phyloP scores from a whole-genome alignment of 352 stramenopile species.

The Globisporangium viniferum region DNA sequence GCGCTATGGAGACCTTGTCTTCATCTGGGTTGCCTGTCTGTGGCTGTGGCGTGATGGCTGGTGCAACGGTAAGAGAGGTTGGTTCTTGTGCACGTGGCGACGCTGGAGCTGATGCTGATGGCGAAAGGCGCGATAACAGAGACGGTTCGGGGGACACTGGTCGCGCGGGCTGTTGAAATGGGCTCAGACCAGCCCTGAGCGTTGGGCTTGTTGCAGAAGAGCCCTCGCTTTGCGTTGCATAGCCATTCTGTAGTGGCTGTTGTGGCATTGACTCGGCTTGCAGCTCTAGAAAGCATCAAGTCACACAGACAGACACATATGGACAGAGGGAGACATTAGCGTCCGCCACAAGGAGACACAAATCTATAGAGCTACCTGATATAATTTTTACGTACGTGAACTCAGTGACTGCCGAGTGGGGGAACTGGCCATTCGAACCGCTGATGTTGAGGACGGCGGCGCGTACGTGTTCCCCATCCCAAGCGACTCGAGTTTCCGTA shows the following conservation, averaged over 20 bases:
- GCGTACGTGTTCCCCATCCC: slow-evolving; percentile 19
- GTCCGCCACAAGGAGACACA: neutral
- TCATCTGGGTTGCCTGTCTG: neutral
- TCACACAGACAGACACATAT: neutral
- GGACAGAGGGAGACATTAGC: no score
- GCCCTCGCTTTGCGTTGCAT: neutral
- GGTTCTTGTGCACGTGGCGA: neutral
- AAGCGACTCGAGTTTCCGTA: slow-evolving; percentile 40
- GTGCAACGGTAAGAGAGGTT: no score
- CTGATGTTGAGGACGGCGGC: slow-evolving; percentile 1
- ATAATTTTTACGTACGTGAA: slow-evolving; percentile 3
- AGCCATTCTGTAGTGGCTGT: neutral
- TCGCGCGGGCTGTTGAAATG: neutral
- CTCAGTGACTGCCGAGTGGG: neutral
- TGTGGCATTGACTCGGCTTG: neutral
- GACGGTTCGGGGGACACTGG: slow-evolving; percentile 1
- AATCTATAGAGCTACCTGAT: neutral
- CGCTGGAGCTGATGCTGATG: neutral
- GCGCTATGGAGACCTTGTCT: neutral
- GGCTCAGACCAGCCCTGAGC: neutral
- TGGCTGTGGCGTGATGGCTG: neutral
- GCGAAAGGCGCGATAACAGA: neutral
- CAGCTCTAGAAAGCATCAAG: neutral
- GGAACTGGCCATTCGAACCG: neutral
- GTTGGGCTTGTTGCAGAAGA: neutral